Base-by-base conservation (phyloP, 202 grass and related monocot genomes). In the Schoenoplectus triqueter region DNA sequence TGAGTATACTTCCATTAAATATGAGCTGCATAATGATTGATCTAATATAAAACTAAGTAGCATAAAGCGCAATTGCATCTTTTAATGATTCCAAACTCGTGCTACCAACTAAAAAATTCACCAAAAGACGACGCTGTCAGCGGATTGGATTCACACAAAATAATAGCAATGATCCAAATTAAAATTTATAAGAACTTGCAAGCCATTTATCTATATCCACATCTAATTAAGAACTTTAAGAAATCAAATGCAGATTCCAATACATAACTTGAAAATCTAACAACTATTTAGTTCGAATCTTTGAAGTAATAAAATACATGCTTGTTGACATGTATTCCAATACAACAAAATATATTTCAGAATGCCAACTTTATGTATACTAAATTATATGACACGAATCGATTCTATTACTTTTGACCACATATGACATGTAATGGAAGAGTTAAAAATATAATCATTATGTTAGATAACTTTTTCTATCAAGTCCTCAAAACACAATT, bases 81-180 rank as follows among this genome's bases (percentile, higher is more conserved):
- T 57, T 78, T 59, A 57, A 78, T 78, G 73, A 78, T 78, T 31
- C 41, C 73, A 78, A 59, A 10, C 22, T 75, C 72, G 48, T 70
- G 10, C 18, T 7, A 15, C 22, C 52, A 59, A 59, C 74, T 78
- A 78, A 59, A 77, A 76, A 4, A 10, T 49, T 72, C 6, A 18
- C 69, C 6, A 47, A 48, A 48, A 72, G 42, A 45, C 66, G 6
- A 13, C 45, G 67, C 42, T 46, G 67, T 17, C 42, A 17, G 42
- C 8, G 41, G 67, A 47, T 48, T 71, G 68, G 42, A 71, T 48
- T 71, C 68, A 71, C 42, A 71, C 18, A n/a, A 70, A 75, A 54
- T 54, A 54, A 75, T 39, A 55, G 3, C 18, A 31, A 54, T 5
- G 9, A 22, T 51, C 3, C 10, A 2, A 21, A 75, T 54, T 48